Conservation (phyloP, 2,329 filamentous ascomycete genomes). For the Phyllosticta citriasiana region DNA sequence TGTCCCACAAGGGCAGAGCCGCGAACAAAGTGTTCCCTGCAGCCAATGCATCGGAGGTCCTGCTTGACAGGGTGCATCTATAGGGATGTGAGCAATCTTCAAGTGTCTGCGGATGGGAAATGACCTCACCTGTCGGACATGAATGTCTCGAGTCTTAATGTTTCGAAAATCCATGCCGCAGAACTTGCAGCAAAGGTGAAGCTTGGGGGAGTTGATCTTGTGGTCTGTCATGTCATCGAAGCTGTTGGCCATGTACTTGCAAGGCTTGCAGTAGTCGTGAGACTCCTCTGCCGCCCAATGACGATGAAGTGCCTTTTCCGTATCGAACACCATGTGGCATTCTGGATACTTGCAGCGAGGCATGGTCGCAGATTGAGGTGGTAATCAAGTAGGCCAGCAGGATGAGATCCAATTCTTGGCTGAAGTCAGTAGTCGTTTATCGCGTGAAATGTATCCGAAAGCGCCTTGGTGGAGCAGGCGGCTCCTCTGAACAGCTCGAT, state of each 20-base stretch:
- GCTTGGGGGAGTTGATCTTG: slow-evolving; percentile 30
- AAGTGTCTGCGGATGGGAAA: neutral
- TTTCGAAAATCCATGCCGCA: slow-evolving; percentile 49
- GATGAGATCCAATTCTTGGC: no score
- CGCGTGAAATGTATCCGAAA: no score
- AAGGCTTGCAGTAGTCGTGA: slow-evolving; percentile 38
- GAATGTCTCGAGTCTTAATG: slow-evolving; percentile 39
- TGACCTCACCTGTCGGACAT: slow-evolving; percentile 40
- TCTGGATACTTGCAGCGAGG: slow-evolving; percentile 34
- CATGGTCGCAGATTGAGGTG: slow-evolving; percentile 12
- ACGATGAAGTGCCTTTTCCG: slow-evolving; percentile 34
- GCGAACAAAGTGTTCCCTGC: slow-evolving; percentile 36
- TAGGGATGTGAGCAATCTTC: slow-evolving; percentile 1
- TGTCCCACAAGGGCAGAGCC: slow-evolving; percentile 44
- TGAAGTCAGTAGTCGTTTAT: no score
- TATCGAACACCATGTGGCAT: slow-evolving; percentile 39
- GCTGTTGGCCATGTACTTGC: slow-evolving; percentile 35
- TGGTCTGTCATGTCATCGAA: slow-evolving; percentile 39
- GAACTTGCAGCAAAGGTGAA: slow-evolving; percentile 45
- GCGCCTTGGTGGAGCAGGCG: neutral
- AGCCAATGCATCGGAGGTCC: slow-evolving; percentile 44
- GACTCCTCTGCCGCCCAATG: slow-evolving; percentile 40
- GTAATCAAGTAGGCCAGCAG: no score
- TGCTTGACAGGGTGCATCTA: slow-evolving; percentile 42
- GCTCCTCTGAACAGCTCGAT: neutral